Conservation (phyloP, 208 protist species). For the Leishmania lainsoni region DNA sequence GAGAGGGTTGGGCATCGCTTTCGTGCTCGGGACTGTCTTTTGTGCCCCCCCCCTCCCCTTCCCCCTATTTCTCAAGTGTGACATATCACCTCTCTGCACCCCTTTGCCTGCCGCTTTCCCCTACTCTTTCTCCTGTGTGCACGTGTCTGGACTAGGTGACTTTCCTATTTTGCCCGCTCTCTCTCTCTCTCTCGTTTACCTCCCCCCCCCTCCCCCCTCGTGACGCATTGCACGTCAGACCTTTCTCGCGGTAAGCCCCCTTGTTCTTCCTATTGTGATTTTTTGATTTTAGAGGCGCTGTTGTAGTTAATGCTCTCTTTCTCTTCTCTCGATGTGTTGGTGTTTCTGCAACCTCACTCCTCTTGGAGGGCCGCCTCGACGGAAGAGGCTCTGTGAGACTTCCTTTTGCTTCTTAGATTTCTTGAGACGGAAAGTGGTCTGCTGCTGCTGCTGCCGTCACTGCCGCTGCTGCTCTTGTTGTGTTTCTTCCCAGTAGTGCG, state of each 20-base stretch:
- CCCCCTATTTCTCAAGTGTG: neutral
- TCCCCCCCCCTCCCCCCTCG: too few relatives aligned
- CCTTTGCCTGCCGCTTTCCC: neutral
- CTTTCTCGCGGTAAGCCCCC: neutral
- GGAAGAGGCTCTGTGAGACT: neutral
- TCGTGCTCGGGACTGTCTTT: neutral
- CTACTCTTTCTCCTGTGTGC: neutral
- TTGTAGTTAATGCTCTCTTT: neutral
- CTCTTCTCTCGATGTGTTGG: neutral
- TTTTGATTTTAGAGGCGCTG: neutral
- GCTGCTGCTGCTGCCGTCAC: neutral
- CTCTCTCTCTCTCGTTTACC: neutral
- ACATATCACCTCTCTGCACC: neutral
- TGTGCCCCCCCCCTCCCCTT: too few relatives aligned
- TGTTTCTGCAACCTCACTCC: neutral
- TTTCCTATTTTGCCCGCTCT: neutral
- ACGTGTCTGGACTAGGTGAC: neutral
- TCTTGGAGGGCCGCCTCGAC: too few relatives aligned
- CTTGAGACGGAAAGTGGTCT: too few relatives aligned
- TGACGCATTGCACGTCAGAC: neutral
- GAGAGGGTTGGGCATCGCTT: neutral
- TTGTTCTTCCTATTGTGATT: neutral
- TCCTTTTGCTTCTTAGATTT: neutral
- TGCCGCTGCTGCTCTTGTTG: neutral
- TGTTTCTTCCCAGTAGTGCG: neutral